phyloP scores from a whole-genome alignment of 495 filamentous ascomycete species.

The Hapsidospora chrysogenum region DNA sequence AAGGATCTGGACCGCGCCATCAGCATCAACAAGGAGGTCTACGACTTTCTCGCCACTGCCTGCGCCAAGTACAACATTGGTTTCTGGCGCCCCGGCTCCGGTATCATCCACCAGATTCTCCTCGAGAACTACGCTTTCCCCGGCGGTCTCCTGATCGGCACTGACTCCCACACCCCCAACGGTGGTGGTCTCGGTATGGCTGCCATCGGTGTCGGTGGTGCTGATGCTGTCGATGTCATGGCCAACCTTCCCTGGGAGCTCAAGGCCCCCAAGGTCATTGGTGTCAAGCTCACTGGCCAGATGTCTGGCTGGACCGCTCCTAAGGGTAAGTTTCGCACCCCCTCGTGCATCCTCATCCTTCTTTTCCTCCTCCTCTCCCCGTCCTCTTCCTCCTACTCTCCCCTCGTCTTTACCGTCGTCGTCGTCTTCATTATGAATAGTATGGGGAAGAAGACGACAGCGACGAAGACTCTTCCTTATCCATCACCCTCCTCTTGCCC shows the following conservation, averaged over 20 bases:
- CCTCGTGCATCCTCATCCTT: neutral
- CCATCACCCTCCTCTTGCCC: too few relatives aligned
- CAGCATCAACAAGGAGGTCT: conserved; percentile 98
- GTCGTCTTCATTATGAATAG: too few relatives aligned
- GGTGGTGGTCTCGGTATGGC: conserved; percentile 92
- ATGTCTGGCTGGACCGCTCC: conserved; percentile 88
- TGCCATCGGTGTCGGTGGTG: conserved; percentile 96
- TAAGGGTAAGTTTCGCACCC: conserved; percentile 40
- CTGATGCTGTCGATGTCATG: conserved; percentile 98
- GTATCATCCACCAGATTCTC: conserved; percentile 98
- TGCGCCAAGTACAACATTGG: conserved; percentile 99
- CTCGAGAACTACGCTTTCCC: conserved; percentile 99
- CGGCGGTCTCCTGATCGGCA: conserved; percentile 94
- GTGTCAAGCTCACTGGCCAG: conserved; percentile 82
- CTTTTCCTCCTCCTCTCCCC: conserved; percentile 2
- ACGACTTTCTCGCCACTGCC: conserved; percentile 87
- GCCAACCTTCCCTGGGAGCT: conserved; percentile 95
- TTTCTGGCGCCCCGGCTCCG: conserved; percentile 97
- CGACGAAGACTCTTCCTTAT: too few relatives aligned
- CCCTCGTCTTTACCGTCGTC: too few relatives aligned
- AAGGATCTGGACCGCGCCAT: conserved; percentile 89
- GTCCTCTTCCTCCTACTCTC: conserved; percentile 6
- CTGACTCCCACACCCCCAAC: conserved; percentile 97
- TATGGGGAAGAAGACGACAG: too few relatives aligned
- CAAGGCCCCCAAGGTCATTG: conserved; percentile 95